Evolutionary conservation across 345 rosid genomes (phyloP).

Genomic region (Lepidium sativum): DNA sequence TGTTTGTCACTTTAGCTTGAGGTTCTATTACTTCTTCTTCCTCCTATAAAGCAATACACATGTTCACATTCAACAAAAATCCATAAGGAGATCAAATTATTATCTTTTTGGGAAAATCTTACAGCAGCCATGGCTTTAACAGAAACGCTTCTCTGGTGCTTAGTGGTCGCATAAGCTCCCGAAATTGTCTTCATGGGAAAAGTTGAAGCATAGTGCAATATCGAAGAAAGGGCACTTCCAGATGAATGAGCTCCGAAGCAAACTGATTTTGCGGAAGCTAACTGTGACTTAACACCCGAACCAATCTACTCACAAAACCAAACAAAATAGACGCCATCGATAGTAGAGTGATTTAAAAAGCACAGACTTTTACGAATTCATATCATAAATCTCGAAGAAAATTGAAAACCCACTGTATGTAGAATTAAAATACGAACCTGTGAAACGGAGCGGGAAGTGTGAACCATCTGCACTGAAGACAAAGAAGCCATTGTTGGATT

Average conservation of each 20-base stretch:
- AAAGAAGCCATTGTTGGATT: conserved; percentile 43
- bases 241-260: conserved; percentile 20
- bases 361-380: not conserved
- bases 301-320: conserved; percentile 21
- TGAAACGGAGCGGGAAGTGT: conserved; percentile 30
- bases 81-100: not conserved
- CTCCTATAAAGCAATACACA: conserved; percentile 33
- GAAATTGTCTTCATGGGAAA: conserved; percentile 33
- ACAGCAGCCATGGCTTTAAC: conserved; percentile 52
- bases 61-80: not conserved
- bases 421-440: conserved; percentile 32
- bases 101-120: not conserved
- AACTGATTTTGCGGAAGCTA: conserved; percentile 19
- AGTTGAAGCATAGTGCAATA: conserved; percentile 36
- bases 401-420: not conserved
- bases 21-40: conserved; percentile 33
- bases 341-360: not conserved
- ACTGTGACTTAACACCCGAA: conserved; percentile 23
- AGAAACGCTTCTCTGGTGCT: conserved; percentile 33
- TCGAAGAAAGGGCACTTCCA: conserved; percentile 38
- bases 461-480: conserved; percentile 42
- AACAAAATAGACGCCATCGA: not conserved
- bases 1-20: conserved; percentile 73
- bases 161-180: conserved; percentile 26
- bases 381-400: not conserved